Percentiles rank a stretch among this genome's conserved stretches.
Evolutionary conservation across 2,329 filamentous ascomycete species (phyloP).

Genomic region (Pseudopithomyces chartarum): DNA sequence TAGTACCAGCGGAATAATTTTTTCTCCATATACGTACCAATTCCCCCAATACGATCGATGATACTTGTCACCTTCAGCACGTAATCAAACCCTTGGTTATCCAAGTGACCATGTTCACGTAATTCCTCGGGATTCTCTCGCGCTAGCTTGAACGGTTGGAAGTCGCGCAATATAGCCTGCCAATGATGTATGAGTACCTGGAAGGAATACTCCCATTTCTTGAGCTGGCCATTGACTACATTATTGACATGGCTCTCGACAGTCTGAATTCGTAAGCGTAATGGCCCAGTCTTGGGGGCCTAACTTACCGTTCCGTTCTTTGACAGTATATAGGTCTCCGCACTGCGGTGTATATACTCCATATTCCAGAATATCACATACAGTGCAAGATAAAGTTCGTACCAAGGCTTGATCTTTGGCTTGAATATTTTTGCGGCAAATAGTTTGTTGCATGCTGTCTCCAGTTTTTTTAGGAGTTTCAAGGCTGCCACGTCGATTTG

Average conservation of each 20-base stretch:
- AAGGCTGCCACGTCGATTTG: conserved; percentile 45
- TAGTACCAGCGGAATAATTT: background rate
- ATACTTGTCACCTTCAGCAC: conserved; percentile 30
- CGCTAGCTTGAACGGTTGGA: conserved; percentile 39
- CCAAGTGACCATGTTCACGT: conserved; percentile 33
- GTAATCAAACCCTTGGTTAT: conserved; percentile 37
- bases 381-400: conserved; percentile 41
- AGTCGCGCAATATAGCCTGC: conserved; percentile 37
- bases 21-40: conserved; percentile 24
- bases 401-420: conserved; percentile 43
- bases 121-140: conserved; percentile 43
- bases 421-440: conserved; percentile 37
- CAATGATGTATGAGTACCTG: conserved; percentile 40
- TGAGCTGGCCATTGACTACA: conserved; percentile 39
- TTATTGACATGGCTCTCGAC: conserved; percentile 39
- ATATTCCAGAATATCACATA: conserved; percentile 45
- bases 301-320: conserved; percentile 42
- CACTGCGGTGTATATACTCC: conserved; percentile 41
- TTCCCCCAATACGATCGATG: conserved; percentile 27
- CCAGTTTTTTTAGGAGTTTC: conserved; percentile 36
- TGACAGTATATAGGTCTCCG: conserved; percentile 39
- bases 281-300: background rate
- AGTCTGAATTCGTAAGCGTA: conserved; percentile 27
- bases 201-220: conserved; percentile 42
- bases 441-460: conserved; percentile 36